Percentiles rank a stretch among this genome's conserved stretches.
phyloP scores from a whole-genome alignment of 768 basidiomycete species.

The Russula earlei region DNA sequence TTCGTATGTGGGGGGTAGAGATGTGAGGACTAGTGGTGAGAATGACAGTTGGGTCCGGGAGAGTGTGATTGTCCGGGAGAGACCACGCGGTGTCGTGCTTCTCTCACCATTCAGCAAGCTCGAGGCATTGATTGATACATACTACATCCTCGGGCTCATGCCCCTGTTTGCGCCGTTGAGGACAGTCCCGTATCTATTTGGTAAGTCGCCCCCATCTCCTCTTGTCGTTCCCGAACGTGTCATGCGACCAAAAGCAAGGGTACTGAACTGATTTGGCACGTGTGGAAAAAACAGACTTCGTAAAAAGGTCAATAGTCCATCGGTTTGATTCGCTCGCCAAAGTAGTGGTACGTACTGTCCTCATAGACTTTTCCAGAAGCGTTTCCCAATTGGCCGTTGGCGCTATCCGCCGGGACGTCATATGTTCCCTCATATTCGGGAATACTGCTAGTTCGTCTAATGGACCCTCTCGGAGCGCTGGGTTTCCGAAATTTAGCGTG shows the following conservation, averaged over 20 bases:
- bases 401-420: neutral
- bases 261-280: neutral
- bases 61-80: constrained; percentile 21
- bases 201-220: constrained; percentile 34
- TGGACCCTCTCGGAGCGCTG: too few relatives aligned
- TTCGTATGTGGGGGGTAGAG: neutral
- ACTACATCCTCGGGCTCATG: constrained; percentile 52
- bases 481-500: neutral
- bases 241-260: neutral
- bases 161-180: constrained; percentile 67
- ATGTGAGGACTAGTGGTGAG: neutral
- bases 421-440: neutral
- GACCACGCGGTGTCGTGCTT: constrained; percentile 33
- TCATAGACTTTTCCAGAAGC: neutral
- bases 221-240: neutral
- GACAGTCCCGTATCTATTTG: constrained; percentile 47
- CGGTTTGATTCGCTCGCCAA: constrained; percentile 56
- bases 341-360: constrained; percentile 40
- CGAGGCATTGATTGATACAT: constrained; percentile 51
- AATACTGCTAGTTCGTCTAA: too few relatives aligned
- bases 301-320: constrained; percentile 45
- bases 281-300: constrained; percentile 34
- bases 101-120: constrained; percentile 34
- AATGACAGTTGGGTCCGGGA: neutral
- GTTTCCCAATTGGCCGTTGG: neutral